Evolutionary conservation across 495 filamentous ascomycete species (phyloP).

Genomic region (Lentithecium fluviatile): DNA sequence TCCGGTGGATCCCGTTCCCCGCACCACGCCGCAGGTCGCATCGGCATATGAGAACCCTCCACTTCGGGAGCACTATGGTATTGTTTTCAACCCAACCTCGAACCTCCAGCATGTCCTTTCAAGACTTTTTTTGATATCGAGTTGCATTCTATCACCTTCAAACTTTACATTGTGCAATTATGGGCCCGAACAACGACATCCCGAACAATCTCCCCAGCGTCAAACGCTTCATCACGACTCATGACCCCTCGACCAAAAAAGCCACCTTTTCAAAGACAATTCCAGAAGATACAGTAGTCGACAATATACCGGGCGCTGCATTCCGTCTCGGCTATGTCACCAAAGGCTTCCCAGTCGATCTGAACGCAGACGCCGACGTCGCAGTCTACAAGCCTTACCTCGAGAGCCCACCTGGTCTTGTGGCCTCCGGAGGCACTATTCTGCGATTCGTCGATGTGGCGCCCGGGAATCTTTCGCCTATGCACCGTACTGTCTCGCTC

Average conservation of each 20-base stretch:
- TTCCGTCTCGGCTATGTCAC: not conserved
- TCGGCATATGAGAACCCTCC: too few relatives aligned
- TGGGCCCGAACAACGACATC: too few relatives aligned
- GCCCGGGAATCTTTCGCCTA: not conserved
- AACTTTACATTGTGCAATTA: too few relatives aligned
- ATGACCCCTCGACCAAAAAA: slow-evolving; percentile 34
- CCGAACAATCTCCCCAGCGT: not conserved
- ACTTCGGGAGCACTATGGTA: too few relatives aligned
- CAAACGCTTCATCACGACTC: slow-evolving; percentile 37
- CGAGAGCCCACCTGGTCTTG: slow-evolving; percentile 31
- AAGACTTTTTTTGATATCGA: too few relatives aligned
- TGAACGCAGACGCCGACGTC: slow-evolving; percentile 19
- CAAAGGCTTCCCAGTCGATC: slow-evolving; percentile 4
- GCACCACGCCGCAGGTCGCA: too few relatives aligned
- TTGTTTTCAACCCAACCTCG: too few relatives aligned
- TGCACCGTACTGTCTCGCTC: slow-evolving; percentile 32
- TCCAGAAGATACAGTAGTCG: slow-evolving; percentile 27
- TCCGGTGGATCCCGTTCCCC: too few relatives aligned
- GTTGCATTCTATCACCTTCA: too few relatives aligned
- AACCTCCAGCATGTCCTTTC: too few relatives aligned
- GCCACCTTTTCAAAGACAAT: slow-evolving; percentile 37
- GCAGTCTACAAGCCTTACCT: not conserved
- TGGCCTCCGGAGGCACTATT: slow-evolving; percentile 33
- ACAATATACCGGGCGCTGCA: slow-evolving; percentile 8
- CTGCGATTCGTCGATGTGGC: not conserved